Percentiles rank a stretch among this genome's conserved stretches.
Evolutionary conservation across 805 yeast genomes (phyloP).

Genomic region (Kodamaea nitidulidarum): DNA sequence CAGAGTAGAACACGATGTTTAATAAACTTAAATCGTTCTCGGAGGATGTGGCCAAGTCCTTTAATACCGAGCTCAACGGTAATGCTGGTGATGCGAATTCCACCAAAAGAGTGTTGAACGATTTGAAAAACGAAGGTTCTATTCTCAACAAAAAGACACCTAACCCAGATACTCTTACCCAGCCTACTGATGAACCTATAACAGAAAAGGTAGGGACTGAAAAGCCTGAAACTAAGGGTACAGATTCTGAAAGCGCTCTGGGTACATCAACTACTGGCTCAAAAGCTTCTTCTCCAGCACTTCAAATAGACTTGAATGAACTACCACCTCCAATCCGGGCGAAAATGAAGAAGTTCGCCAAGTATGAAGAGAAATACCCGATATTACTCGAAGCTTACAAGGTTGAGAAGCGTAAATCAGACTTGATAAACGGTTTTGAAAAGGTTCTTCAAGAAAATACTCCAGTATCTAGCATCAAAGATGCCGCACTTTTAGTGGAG

Average conservation of each 20-base stretch:
- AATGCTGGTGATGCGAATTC: slow-evolving; percentile 17
- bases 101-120: slow-evolving; percentile 20
- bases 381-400: slow-evolving; percentile 79
- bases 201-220: slow-evolving; percentile 2
- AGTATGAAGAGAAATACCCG: slow-evolving; percentile 91
- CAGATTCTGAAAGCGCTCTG: not conserved
- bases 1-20: slow-evolving; percentile 27
- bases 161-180: slow-evolving; percentile 39
- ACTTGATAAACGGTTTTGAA: slow-evolving; percentile 60
- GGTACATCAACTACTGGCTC: not conserved
- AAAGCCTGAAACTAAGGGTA: slow-evolving; percentile 10
- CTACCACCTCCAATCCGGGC: slow-evolving; percentile 56
- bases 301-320: slow-evolving; percentile 26
- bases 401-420: slow-evolving; percentile 64
- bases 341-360: slow-evolving; percentile 69
- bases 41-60: slow-evolving; percentile 43
- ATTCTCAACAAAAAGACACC: slow-evolving; percentile 46
- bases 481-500: slow-evolving; percentile 64
- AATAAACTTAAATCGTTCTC: slow-evolving; percentile 39
- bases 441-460: slow-evolving; percentile 70
- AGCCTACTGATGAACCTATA: slow-evolving; percentile 42
- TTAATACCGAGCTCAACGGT: slow-evolving; percentile 29
- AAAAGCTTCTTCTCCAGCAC: slow-evolving; percentile 2
- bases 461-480: slow-evolving; percentile 72
- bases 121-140: slow-evolving; percentile 30